Conservation (phyloP, 352 stramenopile species). For the Peronospora destructor region DNA sequence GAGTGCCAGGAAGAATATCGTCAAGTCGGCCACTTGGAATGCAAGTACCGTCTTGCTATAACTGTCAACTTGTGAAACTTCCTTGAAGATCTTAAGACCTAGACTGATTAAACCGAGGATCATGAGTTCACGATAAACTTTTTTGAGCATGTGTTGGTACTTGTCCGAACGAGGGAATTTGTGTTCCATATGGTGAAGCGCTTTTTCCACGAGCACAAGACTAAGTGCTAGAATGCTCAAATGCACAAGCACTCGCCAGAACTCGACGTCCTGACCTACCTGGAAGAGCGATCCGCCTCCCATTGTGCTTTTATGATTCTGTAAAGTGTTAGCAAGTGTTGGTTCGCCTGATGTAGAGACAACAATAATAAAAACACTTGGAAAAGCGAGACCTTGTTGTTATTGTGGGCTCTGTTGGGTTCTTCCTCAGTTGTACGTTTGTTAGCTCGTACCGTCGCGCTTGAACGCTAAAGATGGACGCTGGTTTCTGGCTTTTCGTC, state of each 20-base stretch:
- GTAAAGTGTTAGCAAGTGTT: too few species aligned
- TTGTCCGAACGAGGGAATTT: slow-evolving; percentile 43
- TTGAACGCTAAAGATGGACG: too few species aligned
- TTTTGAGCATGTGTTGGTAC: slow-evolving; percentile 63
- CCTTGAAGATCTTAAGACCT: slow-evolving; percentile 43
- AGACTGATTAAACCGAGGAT: slow-evolving; percentile 51
- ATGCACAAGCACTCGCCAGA: slow-evolving; percentile 41
- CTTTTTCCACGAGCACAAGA: slow-evolving; percentile 42
- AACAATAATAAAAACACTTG: too few species aligned
- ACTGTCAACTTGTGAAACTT: slow-evolving; percentile 28
- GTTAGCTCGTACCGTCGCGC: too few species aligned
- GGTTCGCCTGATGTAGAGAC: too few species aligned
- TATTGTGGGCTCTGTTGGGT: too few species aligned
- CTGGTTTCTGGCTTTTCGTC: too few species aligned
- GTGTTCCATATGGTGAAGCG: slow-evolving; percentile 42
- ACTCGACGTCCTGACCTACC: slow-evolving; percentile 51
- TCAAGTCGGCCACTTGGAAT: slow-evolving; percentile 50
- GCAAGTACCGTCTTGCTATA: slow-evolving; percentile 36
- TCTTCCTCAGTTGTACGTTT: too few species aligned
- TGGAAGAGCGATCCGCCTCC: slow-evolving; percentile 42
- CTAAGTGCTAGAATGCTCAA: slow-evolving; percentile 41
- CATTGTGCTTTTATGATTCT: slow-evolving; percentile 17
- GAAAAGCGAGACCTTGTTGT: too few species aligned
- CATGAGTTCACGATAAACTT: slow-evolving; percentile 56
- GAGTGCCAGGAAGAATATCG: slow-evolving; percentile 46